Base-by-base conservation (phyloP, 208 protist species). In the Strigomonas oncopelti region DNA sequence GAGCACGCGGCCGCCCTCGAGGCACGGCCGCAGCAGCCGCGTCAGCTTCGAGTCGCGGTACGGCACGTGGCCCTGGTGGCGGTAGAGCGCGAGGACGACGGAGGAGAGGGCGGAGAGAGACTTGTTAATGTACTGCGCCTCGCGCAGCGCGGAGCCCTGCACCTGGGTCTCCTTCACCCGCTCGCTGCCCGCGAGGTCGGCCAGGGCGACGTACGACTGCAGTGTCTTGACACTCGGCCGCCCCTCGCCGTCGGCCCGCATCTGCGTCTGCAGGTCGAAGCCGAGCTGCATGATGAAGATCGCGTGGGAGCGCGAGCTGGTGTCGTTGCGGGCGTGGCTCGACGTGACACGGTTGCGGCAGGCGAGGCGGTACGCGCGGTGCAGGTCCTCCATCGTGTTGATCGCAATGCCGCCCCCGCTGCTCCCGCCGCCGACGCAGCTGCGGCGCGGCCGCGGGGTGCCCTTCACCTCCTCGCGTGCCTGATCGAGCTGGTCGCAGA, bases 101-200 rank as follows among this genome's bases (percentile, higher is more conserved):
- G 85, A 87, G 27, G 86, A 92, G 4, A 97, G 69, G 18, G 90
- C 87, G 9, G 86, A 90, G 60, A 97, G 90, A 13, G 90, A 96
- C 59, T 91, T 90, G 79, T 97, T 95, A 57, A 97, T 97, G 82
- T 89, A 94, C 77, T 94, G 86, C 18, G 90, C 92, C 81, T 97
- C 90, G 24, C 83, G 77, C 58, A 95, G 71, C 22, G 78, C 84
- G 5, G 54, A 65, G 13, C 90, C 89, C 60, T 89, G 83, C 28
- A 92, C 90, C 69, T 91, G 82, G 13, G 97, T 98, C 61, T 97
- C 80, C 54, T 92, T 88, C 20, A 91, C 75, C 31, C 97, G 89
- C 85, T 99, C 98, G 29, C 92, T 97, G 13, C 98, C 98, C 0
- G 98, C 98, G 7, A 99, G 83, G 80, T 99, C 98, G 8, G 99